Percentiles rank a stretch among this genome's conserved stretches.
phyloP scores from a whole-genome alignment of 1,284 basidiomycete species.

The Microbotryum scabiosae region DNA sequence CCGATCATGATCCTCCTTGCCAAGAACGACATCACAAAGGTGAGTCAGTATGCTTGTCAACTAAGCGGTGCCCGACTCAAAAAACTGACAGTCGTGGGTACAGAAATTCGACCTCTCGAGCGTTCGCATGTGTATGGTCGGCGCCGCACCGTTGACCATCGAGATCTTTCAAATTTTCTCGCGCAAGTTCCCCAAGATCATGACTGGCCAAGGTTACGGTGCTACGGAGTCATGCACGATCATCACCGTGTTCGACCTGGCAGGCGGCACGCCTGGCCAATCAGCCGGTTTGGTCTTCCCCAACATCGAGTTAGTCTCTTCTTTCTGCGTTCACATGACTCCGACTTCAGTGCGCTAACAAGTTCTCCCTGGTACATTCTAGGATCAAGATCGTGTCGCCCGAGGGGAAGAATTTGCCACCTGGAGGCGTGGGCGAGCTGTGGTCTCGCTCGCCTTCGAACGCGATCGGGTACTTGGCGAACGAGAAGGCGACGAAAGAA shows the following conservation, averaged over 20 bases:
- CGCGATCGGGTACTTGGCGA: constrained; percentile 33
- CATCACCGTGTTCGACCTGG: constrained; percentile 11
- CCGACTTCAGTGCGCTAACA: background rate
- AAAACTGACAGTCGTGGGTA: too few relatives aligned
- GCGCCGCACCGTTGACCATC: constrained; percentile 63
- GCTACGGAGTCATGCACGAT: constrained; percentile 29
- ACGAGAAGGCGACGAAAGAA: constrained; percentile 34
- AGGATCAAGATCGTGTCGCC: constrained; percentile 34
- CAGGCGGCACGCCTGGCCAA: constrained; percentile 2
- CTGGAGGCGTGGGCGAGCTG: constrained; percentile 24
- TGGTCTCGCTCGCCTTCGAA: constrained; percentile 23
- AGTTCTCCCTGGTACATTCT: background rate
- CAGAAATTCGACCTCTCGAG: constrained; percentile 58
- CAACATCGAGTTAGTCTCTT: constrained; percentile 11
- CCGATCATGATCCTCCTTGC: constrained; percentile 24
- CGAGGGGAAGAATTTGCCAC: constrained; percentile 31
- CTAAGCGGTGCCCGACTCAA: too few relatives aligned
- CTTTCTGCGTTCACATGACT: background rate
- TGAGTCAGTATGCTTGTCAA: too few relatives aligned
- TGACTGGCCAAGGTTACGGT: constrained; percentile 17
- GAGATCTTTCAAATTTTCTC: constrained; percentile 32
- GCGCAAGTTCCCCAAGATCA: constrained; percentile 16
- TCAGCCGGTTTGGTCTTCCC: constrained; percentile 16
- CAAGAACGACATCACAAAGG: constrained; percentile 13
- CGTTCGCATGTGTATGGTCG: constrained; percentile 54